Conservation (phyloP, 805 yeast genomes). For the Maudiozyma saulgeensis region DNA sequence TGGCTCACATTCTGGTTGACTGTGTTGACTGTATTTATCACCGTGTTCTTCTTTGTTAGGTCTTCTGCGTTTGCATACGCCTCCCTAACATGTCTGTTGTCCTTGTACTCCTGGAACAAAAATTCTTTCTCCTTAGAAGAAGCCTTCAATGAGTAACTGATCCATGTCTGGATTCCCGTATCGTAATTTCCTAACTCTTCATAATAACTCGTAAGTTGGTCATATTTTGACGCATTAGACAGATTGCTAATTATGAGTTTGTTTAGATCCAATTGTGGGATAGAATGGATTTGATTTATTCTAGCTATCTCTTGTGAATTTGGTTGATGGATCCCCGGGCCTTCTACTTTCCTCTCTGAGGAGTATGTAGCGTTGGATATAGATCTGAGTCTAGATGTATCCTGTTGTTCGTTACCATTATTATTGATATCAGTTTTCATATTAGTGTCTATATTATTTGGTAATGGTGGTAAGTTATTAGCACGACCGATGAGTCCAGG, state of each 20-base stretch:
- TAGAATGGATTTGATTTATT: conserved; percentile 29
- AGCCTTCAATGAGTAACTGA: conserved; percentile 29
- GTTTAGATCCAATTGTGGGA: conserved; percentile 35
- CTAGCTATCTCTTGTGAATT: conserved; percentile 17
- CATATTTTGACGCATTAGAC: conserved; percentile 17
- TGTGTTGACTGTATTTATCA: conserved; percentile 33
- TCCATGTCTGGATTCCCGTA: conserved; percentile 52
- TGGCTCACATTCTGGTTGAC: conserved; percentile 41
- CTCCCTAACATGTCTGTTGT: conserved; percentile 44
- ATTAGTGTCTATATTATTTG: conserved; percentile 10
- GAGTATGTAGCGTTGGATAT: background rate
- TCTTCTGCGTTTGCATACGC: conserved; percentile 59
- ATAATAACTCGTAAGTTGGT: conserved; percentile 22
- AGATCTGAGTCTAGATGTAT: background rate
- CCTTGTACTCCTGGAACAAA: conserved; percentile 32
- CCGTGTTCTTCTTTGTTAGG: conserved; percentile 29
- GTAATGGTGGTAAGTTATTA: conserved; percentile 27
- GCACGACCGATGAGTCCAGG: conserved; percentile 24
- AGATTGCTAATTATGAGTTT: conserved; percentile 28
- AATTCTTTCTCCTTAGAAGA: conserved; percentile 20
- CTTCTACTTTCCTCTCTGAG: conserved; percentile 1
- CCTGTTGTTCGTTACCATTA: background rate
- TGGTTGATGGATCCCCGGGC: conserved; percentile 10
- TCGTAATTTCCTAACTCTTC: conserved; percentile 37
- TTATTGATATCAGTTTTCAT: no score